Base-by-base conservation (phyloP, 73 alveolate genomes). In the Chromera velia region DNA sequence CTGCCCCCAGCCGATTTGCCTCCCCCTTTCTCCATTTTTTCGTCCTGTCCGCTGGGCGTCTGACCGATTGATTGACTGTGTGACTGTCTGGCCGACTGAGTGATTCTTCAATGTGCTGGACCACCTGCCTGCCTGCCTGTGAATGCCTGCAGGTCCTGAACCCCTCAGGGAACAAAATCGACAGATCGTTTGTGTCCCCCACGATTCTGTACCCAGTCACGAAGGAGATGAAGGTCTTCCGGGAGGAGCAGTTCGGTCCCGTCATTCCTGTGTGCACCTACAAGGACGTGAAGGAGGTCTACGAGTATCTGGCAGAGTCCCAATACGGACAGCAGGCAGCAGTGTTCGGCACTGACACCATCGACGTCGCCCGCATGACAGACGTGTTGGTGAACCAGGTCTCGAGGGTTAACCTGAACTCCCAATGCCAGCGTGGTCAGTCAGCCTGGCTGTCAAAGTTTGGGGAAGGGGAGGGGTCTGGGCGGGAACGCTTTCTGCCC, bases 231-330 rank as follows among this genome's bases (percentile, higher is more conserved):
- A 72, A 75, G 74, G 31, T 75, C 32, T 75, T 72, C 74, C 49
- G 74, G 40, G 82, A 72, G 28, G 82, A 75, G 65, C 82, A 75
- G 74, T 75, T 75, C 29, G 82, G 82, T 31, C 82, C 82, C 0
- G 82, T 75, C 74, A 34, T 75, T 46, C 82, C 82, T n/a, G 63
- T 75, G 32, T 72, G 0, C 26, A 6, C 76, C 31, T 9, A 49
- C 55, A 28, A 63, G 27, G 9, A 19, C 19, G 64, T 46, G 13
- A 27, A 62, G 13, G 70, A 46, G 64, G 26, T 46, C 26, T 19
- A 46, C 64, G 9, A 46, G 19, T 19, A 10, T 46, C 26, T 46
- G 26, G 64, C 64, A 9, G 19, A 46, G 64, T 19, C 19, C 19
- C 64, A 10, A 10, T 46, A 19, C 26, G 19, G 19, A 10, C 46